Evolutionary conservation across 495 filamentous ascomycete genomes (phyloP).

Genomic region (Aspergillus leporis): DNA sequence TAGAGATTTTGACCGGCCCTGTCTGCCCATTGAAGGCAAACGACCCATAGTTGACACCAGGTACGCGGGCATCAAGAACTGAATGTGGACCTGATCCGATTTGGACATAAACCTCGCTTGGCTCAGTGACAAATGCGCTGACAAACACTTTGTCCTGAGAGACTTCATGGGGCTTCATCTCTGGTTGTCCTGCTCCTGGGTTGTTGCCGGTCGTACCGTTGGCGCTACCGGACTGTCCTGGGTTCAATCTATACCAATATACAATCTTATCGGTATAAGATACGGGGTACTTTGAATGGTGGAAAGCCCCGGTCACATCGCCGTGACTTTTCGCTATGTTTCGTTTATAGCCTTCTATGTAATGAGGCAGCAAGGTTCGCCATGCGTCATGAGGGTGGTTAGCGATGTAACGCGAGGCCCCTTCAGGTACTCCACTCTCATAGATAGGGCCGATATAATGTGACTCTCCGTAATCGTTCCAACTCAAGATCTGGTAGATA

Average conservation of each 20-base stretch:
- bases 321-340: conserved; percentile 33
- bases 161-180: conserved; percentile 23
- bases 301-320: not conserved
- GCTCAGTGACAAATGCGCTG: conserved; percentile 23
- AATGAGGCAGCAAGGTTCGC: conserved; percentile 59
- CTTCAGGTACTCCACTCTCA: conserved; percentile 47
- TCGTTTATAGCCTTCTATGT: conserved; percentile 64
- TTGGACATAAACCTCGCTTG: conserved; percentile 45
- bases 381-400: conserved; percentile 55
- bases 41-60: conserved; percentile 51
- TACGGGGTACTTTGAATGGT: conserved; percentile 13
- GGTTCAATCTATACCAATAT: conserved; percentile 63
- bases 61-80: conserved; percentile 35
- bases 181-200: conserved; percentile 28
- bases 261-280: conserved; percentile 47
- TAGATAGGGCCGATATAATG: conserved; percentile 69
- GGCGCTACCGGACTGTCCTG: conserved; percentile 34
- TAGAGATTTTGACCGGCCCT: conserved; percentile 51
- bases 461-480: conserved; percentile 79
- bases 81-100: conserved; percentile 49
- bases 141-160: conserved; percentile 42
- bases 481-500: conserved; percentile 45
- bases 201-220: conserved; percentile 44
- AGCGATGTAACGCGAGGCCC: conserved; percentile 50
- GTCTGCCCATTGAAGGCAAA: conserved; percentile 52